phyloP scores from a whole-genome alignment of 2,329 filamentous ascomycete genomes.

The Davidsoniella eucalypti region DNA sequence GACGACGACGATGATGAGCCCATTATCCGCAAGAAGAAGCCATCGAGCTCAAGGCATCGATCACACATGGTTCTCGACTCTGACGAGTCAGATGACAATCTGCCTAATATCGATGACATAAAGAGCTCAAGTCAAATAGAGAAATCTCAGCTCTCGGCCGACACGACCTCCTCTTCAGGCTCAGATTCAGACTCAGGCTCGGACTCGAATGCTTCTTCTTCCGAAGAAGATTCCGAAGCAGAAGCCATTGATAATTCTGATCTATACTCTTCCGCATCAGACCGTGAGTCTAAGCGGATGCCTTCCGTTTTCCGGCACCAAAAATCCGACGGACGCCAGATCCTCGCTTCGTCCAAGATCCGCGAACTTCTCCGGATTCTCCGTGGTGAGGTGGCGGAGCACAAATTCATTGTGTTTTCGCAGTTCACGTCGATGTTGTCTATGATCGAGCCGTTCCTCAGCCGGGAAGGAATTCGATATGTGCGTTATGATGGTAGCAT shows the following conservation, averaged over 20 bases:
- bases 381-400: slow-evolving; percentile 55
- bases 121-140: background rate
- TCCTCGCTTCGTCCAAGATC: slow-evolving; percentile 76
- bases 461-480: slow-evolving; percentile 55
- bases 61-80: slow-evolving; percentile 8
- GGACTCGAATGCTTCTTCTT: background rate
- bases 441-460: slow-evolving; percentile 82
- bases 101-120: background rate
- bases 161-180: background rate
- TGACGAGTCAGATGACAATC: slow-evolving; percentile 8
- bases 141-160: background rate
- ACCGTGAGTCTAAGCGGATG: background rate
- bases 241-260: slow-evolving; percentile 20
- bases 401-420: slow-evolving; percentile 98
- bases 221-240: slow-evolving; percentile 17
- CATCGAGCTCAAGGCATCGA: too few species aligned
- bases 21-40: background rate
- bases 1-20: slow-evolving; percentile 17
- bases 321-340: slow-evolving; percentile 18
- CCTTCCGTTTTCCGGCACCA: background rate
- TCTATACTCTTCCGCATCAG: background rate
- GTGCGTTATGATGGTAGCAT: slow-evolving; percentile 91
- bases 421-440: slow-evolving; percentile 98
- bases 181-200: background rate
- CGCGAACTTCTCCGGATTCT: slow-evolving; percentile 70